Percentiles rank a stretch among this genome's conserved stretches.
These are phyloP conservation scores for Corniculantispora saksenae DNA, from an alignment of 2,329 filamentous ascomycete genomes.

Conservation along the genomic window DNA sequence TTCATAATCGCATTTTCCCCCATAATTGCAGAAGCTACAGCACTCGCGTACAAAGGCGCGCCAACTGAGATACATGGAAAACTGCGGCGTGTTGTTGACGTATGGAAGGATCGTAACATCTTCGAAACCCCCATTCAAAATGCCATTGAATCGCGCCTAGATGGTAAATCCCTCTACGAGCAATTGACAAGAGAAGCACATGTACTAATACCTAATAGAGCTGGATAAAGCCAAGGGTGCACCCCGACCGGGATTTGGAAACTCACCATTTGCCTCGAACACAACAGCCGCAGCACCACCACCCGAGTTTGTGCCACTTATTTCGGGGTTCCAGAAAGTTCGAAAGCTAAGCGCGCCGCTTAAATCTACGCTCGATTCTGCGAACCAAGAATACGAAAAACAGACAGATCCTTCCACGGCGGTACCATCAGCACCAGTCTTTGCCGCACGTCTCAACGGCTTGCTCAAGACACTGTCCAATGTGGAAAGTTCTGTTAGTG, in stretches of 20 bases:
- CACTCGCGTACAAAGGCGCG: slow-evolving; percentile 87
- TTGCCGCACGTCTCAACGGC: slow-evolving; percentile 84
- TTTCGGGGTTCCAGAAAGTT: slow-evolving; percentile 71
- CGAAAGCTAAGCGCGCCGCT: slow-evolving; percentile 71
- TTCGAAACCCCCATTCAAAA: slow-evolving; percentile 81
- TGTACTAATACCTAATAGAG: slow-evolving; percentile 44
- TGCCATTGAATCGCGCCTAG: slow-evolving; percentile 75
- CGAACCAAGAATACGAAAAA: slow-evolving; percentile 82
- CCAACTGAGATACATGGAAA: slow-evolving; percentile 85
- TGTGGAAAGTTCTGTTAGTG: slow-evolving; percentile 85
- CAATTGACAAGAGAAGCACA: not conserved
- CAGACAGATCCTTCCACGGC: slow-evolving; percentile 70
- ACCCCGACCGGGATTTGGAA: slow-evolving; percentile 52
- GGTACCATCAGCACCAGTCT: slow-evolving; percentile 80
- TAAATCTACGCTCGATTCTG: slow-evolving; percentile 66
- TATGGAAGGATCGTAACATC: slow-evolving; percentile 85
- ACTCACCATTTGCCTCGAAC: slow-evolving; percentile 64
- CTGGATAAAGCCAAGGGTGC: slow-evolving; percentile 61
- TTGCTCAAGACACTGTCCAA: slow-evolving; percentile 86
- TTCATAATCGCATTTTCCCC: slow-evolving; percentile 91
- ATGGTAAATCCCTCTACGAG: slow-evolving; percentile 57
- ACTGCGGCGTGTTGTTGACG: slow-evolving; percentile 84
- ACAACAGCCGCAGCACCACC: slow-evolving; percentile 32
- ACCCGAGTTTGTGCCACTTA: slow-evolving; percentile 70
- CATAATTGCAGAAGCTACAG: slow-evolving; percentile 86